Percentiles rank a stretch among this genome's conserved stretches.
These are phyloP conservation scores for Microdochium trichocladiopsis DNA, from an alignment of 2,329 filamentous ascomycete species.

Conservation along the genomic window DNA sequence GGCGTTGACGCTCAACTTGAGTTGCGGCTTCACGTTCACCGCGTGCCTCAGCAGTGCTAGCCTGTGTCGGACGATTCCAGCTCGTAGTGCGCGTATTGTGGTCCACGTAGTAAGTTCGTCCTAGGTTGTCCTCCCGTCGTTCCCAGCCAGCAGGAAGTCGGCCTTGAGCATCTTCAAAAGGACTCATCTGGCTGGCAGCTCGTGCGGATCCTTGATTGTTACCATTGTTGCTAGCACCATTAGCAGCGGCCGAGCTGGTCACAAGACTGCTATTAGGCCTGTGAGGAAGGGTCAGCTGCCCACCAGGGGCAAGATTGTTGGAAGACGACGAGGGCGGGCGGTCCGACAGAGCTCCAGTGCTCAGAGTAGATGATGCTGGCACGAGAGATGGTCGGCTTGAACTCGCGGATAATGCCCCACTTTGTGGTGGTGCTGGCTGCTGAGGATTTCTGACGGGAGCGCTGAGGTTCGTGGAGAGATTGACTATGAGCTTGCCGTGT, in stretches of 20 bases:
- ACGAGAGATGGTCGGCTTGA: slow-evolving; percentile 38
- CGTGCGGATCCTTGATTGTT: slow-evolving; percentile 30
- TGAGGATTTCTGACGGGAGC: slow-evolving; percentile 53
- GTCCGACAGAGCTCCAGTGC: slow-evolving; percentile 35
- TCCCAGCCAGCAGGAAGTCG: slow-evolving; percentile 93
- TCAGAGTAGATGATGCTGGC: slow-evolving; percentile 35
- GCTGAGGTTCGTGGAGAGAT: slow-evolving; percentile 84
- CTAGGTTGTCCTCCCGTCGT: slow-evolving; percentile 87
- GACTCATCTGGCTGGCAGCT: slow-evolving; percentile 61
- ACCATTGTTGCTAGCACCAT: slow-evolving; percentile 25
- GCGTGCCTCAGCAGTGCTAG: slow-evolving; percentile 70
- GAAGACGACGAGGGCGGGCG: slow-evolving; percentile 48
- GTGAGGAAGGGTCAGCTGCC: slow-evolving; percentile 31
- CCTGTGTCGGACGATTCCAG: slow-evolving; percentile 84
- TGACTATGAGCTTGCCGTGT: slow-evolving; percentile 95
- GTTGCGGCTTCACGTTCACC: slow-evolving; percentile 83
- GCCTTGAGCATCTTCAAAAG: slow-evolving; percentile 94
- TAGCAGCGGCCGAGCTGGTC: slow-evolving; percentile 24
- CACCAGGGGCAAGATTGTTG: slow-evolving; percentile 34
- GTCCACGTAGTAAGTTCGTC: slow-evolving; percentile 95
- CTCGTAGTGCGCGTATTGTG: slow-evolving; percentile 96
- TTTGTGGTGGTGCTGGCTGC: slow-evolving; percentile 11
- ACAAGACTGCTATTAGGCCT: slow-evolving; percentile 40
- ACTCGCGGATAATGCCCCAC: slow-evolving; percentile 19
- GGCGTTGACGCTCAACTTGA: slow-evolving; percentile 83